A percentile compares a stretch with the other conserved stretches of the same genome.
Conservation (phyloP, 2,329 filamentous ascomycete species). For the Exutisphaerella laricina region DNA sequence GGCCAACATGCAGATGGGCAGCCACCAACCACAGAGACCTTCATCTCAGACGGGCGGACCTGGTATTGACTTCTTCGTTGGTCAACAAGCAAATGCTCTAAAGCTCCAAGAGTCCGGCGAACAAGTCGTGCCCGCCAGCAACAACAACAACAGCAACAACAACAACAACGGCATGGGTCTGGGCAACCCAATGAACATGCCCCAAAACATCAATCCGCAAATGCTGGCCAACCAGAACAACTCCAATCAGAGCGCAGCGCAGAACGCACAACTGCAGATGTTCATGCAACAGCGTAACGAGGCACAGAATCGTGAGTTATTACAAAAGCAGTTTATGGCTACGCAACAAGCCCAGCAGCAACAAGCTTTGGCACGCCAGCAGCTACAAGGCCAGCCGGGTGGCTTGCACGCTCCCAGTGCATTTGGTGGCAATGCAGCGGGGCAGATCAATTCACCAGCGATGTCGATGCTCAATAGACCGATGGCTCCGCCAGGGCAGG, state of each 20-base stretch:
- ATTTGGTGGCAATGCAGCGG: constrained; percentile 31
- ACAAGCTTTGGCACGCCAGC: constrained; percentile 42
- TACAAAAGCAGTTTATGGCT: constrained; percentile 35
- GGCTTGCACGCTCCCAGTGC: constrained; percentile 40
- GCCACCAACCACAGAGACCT: constrained; percentile 29
- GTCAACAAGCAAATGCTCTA: constrained; percentile 57
- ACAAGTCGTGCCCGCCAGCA: constrained; percentile 59
- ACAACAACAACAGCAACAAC: constrained; percentile 49
- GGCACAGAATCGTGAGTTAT: constrained; percentile 39
- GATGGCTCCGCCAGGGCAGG: constrained; percentile 43
- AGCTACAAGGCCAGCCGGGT: constrained; percentile 43
- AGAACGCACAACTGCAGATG: constrained; percentile 36
- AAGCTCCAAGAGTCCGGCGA: constrained; percentile 57
- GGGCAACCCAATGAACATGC: constrained; percentile 24
- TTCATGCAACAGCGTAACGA: constrained; percentile 34
- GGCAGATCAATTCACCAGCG: constrained; percentile 35
- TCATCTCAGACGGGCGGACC: constrained; percentile 33
- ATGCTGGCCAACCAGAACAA: constrained; percentile 32
- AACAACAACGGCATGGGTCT: constrained; percentile 41
- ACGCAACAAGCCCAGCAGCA: constrained; percentile 35
- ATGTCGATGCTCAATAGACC: constrained; percentile 48
- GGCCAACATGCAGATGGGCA: constrained; percentile 36
- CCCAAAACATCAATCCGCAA: constrained; percentile 31
- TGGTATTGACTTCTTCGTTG: constrained; percentile 48
- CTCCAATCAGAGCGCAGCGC: constrained; percentile 13